Conservation (phyloP, 148 eudicot genomes). For the Rhododendron vialii region DNA sequence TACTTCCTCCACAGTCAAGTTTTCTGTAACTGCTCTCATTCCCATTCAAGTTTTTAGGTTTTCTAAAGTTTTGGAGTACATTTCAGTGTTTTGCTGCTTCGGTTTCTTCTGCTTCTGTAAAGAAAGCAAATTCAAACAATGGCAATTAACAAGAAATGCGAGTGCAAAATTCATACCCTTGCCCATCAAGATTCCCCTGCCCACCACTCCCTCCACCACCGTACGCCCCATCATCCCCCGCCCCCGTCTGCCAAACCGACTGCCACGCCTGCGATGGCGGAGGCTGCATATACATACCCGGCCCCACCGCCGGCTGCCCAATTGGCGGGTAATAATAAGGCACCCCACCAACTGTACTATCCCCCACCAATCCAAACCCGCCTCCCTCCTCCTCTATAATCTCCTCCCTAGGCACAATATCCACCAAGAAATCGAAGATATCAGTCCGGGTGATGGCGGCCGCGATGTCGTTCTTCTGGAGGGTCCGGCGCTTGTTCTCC, state of each 20-base stretch:
- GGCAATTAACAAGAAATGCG: background rate
- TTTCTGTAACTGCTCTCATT: background rate
- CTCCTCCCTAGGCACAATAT: constrained; percentile 82
- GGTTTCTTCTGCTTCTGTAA: too few species aligned
- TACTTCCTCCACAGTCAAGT: background rate
- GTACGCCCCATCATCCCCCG: constrained; percentile 42
- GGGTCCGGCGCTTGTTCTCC: constrained; percentile 74
- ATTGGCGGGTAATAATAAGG: constrained; percentile 69
- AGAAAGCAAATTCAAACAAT: background rate
- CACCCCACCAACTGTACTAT: constrained; percentile 52
- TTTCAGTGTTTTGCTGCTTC: too few species aligned
- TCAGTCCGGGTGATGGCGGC: constrained; percentile 77
- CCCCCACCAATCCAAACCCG: constrained; percentile 17
- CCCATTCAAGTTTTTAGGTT: background rate
- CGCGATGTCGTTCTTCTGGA: constrained; percentile 82
- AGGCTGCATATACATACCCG: constrained; percentile 39
- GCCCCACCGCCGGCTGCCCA: constrained; percentile 49
- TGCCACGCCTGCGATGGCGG: constrained; percentile 89
- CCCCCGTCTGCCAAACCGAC: constrained; percentile 71
- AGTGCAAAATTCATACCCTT: constrained; percentile 32
- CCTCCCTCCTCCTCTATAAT: constrained; percentile 52
- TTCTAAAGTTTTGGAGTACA: too few species aligned
- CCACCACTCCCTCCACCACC: constrained; percentile 34
- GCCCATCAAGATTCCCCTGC: constrained; percentile 54
- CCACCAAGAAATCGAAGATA: constrained; percentile 79